Conservation (phyloP, 352 stramenopile genomes). For the Elongisporangium senticosum region DNA sequence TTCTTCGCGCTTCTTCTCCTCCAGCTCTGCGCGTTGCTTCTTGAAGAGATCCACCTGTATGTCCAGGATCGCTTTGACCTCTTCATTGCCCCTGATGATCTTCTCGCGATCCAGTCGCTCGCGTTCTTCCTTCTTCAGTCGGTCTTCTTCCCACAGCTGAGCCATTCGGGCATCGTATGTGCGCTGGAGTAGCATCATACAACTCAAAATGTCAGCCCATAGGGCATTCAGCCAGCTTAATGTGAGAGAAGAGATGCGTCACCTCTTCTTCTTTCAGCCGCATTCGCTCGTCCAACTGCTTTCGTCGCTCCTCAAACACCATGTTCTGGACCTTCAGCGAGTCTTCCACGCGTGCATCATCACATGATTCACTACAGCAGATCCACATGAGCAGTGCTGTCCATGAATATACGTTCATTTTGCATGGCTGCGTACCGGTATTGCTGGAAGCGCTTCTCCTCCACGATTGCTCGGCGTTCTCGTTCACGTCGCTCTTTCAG, state of each 20-base stretch:
- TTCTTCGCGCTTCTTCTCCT: conserved; percentile 36
- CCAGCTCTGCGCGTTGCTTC: conserved; percentile 29
- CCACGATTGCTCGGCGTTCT: conserved; percentile 50
- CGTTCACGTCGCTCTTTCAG: conserved; percentile 62
- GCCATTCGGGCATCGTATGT: conserved; percentile 51
- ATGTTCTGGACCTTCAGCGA: conserved; percentile 57
- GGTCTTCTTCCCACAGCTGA: conserved; percentile 66
- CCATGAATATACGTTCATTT: not conserved
- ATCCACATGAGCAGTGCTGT: not conserved
- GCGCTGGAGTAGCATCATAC: conserved; percentile 12
- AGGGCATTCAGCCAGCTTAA: not conserved
- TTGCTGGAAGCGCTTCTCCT: conserved; percentile 73
- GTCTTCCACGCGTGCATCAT: conserved; percentile 55
- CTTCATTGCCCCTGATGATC: conserved; percentile 42
- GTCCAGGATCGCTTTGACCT: conserved; percentile 73
- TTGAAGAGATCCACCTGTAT: conserved; percentile 64
- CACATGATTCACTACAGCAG: conserved; percentile 48
- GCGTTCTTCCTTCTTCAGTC: conserved; percentile 68
- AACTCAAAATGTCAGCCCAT: conserved; percentile 5
- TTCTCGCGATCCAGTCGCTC: conserved; percentile 50
- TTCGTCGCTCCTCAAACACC: conserved; percentile 51
- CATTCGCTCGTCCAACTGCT: conserved; percentile 54
- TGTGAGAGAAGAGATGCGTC: not conserved
- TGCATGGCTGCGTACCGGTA: conserved; percentile 38
- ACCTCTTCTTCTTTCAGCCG: conserved; percentile 43